Conservation (phyloP, 495 filamentous ascomycete genomes). For the Parathielavia hyrcaniae region DNA sequence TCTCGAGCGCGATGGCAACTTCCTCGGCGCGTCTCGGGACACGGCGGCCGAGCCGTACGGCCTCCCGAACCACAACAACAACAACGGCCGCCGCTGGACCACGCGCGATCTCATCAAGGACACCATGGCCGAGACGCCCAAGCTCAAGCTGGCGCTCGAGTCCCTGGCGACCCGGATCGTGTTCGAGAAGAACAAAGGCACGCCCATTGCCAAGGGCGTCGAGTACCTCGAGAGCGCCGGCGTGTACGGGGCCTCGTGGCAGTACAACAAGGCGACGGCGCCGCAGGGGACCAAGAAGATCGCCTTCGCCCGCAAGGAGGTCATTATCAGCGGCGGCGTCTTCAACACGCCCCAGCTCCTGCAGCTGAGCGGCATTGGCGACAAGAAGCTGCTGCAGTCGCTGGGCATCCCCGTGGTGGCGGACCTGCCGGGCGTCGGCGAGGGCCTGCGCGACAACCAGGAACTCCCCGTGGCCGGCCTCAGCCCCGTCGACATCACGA, state of each 20-base stretch:
- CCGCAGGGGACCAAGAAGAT: conserved; percentile 24
- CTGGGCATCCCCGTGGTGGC: conserved; percentile 44
- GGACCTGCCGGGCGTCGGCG: conserved; percentile 50
- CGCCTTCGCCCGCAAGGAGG: conserved; percentile 35
- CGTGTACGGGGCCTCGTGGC: conserved; percentile 33
- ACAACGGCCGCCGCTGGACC: conserved; percentile 27
- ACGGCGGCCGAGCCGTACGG: conserved; percentile 14
- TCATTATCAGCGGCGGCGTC: conserved; percentile 49
- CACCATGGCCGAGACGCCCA: conserved; percentile 25
- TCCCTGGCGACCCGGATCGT: conserved; percentile 37
- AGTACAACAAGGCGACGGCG: conserved; percentile 29
- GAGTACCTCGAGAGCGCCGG: conserved; percentile 33
- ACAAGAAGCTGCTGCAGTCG: conserved; percentile 42
- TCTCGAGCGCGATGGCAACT: conserved; percentile 18
- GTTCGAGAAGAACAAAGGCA: conserved; percentile 22
- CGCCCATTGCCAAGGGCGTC: conserved; percentile 31
- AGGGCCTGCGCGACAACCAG: conserved; percentile 52
- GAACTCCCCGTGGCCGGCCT: conserved; percentile 30
- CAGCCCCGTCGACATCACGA: conserved; percentile 13
- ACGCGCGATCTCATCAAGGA: conserved; percentile 34
- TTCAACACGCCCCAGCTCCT: conserved; percentile 55
- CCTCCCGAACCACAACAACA: conserved; percentile 9
- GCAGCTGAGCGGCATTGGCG: conserved; percentile 51
- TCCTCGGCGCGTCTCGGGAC: conserved; percentile 10
- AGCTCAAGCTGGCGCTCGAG: conserved; percentile 24